Base-by-base conservation (phyloP, 768 basidiomycete species). In the Mycena crocata region DNA sequence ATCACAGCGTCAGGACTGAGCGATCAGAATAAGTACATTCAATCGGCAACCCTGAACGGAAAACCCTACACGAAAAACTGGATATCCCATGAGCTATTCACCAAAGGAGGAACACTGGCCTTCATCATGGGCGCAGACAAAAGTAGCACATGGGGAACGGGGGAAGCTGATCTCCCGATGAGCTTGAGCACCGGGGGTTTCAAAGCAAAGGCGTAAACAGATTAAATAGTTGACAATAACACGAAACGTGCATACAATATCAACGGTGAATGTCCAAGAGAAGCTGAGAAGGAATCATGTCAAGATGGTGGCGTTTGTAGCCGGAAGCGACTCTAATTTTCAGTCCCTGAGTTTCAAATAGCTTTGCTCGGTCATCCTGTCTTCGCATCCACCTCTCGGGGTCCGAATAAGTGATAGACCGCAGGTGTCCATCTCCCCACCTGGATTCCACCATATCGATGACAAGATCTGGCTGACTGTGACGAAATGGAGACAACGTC, bases 31-130 rank as follows among this genome's bases (percentile, higher is more conserved):
- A 66, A 51, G 4, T 69, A 69, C 56, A 57, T 69, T 31, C 68
- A 69, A 23, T 62, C 64, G 14, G 68, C 68, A 42, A 69, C 59
- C 1, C 56, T 69, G 26, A 69, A 69, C 44, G 68, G 68, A 21
- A 5, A 23, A 19, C 13, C 54, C 34, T 64, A 66, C 45, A 60
- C 58, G 3, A 60, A 60, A 23, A 66, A 66, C 37, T 66, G 64
- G 64, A 66, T 66, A 55, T 60, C 64, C 13, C 64, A 66, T 35
- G 24, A 37, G 6, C 21, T 66, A n/a, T 60, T 66, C 15, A 60
- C 57, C 3, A 42, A 23, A 3, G 64, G 64, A 14, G 57, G 58
- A 17, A 66, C 58, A 10, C 24, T 66, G 42, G 13, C 37, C 7
- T 26, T 60, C 12, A 52, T 66, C 28, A 66, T 66, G 64, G 64